A percentile compares a stretch with the other conserved stretches of the same genome.
Evolutionary conservation across 116 monocot species (phyloP).

Genomic region (Dioscorea cayenensis): DNA sequence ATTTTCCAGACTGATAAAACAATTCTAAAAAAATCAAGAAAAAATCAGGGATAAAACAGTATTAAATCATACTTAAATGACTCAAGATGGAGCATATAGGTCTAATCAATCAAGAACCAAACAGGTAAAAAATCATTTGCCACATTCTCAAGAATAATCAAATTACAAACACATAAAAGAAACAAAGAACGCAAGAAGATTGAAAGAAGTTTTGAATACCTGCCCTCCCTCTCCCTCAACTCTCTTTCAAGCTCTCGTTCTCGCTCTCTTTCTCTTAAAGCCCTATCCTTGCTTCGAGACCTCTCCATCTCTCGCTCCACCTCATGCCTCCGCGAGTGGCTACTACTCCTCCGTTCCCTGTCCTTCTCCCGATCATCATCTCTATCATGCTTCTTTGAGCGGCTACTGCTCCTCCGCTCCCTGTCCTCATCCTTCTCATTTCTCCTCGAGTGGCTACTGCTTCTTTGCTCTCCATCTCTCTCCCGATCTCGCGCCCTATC

Average conservation of each 20-base stretch:
- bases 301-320: constrained; percentile 34
- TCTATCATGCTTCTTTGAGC: constrained; percentile 15
- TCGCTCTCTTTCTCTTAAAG: background rate
- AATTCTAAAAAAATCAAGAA: too few relatives aligned
- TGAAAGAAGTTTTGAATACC: constrained; percentile 15
- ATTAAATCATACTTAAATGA: too few relatives aligned
- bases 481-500: constrained; percentile 1
- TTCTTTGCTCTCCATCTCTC: background rate
- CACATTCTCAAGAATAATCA: too few relatives aligned
- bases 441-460: background rate
- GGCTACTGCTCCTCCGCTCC: constrained; percentile 13
- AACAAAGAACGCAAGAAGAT: background rate
- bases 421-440: background rate
- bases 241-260: constrained; percentile 36
- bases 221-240: constrained; percentile 43
- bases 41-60: too few relatives aligned
- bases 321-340: constrained; percentile 25
- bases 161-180: background rate
- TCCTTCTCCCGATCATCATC: constrained; percentile 28
- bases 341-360: constrained; percentile 36
- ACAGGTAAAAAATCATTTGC: background rate
- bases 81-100: too few relatives aligned
- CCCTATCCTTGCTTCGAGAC: constrained; percentile 42
- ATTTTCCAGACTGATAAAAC: too few relatives aligned
- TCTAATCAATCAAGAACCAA: too few relatives aligned